These are phyloP conservation scores for Talaromyces sp. DNA, from an alignment of 2,329 filamentous ascomycete genomes.

Conservation along the genomic window DNA sequence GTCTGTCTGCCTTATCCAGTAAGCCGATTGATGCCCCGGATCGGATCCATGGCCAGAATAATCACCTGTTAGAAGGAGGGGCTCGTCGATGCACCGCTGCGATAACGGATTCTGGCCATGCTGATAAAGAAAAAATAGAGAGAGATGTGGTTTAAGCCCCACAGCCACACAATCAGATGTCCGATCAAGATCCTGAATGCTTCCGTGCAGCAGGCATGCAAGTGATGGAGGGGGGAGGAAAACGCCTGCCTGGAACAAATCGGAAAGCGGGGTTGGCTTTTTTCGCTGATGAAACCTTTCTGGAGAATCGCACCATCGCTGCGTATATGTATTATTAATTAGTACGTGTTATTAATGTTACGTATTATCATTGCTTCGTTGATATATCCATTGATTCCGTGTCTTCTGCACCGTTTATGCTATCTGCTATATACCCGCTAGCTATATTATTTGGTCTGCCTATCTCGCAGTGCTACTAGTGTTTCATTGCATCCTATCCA, in stretches of 20 bases:
- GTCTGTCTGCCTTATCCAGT: background rate
- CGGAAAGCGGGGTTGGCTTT: background rate
- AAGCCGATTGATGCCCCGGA: background rate
- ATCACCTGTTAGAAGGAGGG: conserved; percentile 5
- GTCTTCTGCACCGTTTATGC: too few relatives aligned
- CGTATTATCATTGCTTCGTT: too few relatives aligned
- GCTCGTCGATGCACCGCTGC: conserved; percentile 9
- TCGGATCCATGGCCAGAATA: background rate
- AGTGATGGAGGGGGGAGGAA: background rate
- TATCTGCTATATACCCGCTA: too few relatives aligned
- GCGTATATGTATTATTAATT: background rate
- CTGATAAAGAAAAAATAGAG: background rate
- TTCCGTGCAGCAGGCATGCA: background rate
- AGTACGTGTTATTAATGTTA: too few relatives aligned
- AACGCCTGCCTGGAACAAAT: background rate
- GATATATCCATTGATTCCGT: too few relatives aligned
- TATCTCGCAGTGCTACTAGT: too few relatives aligned
- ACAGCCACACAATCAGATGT: background rate
- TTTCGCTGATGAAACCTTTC: background rate
- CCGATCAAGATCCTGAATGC: background rate
- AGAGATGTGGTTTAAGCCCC: background rate
- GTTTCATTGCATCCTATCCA: too few relatives aligned
- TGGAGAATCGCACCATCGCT: background rate
- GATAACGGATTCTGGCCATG: conserved; percentile 3
- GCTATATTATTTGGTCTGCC: too few relatives aligned